Conservation (phyloP, 1,284 basidiomycete genomes). For the Irpex sp. region DNA sequence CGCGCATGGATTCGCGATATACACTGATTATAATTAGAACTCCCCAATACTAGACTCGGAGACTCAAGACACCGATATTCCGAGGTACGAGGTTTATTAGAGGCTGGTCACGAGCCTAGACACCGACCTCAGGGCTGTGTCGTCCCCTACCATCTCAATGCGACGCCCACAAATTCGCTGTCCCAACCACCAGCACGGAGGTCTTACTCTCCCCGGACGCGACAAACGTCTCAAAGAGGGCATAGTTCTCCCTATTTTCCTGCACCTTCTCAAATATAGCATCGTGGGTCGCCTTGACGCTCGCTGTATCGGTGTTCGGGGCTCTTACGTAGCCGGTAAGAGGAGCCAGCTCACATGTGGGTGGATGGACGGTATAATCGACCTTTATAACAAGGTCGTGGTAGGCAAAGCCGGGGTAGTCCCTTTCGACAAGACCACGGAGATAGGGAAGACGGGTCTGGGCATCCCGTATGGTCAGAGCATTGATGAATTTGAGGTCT, state of each 20-base stretch:
- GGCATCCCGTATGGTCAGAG: constrained; percentile 30
- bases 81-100: no score
- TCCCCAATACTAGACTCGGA: no score
- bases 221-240: not conserved
- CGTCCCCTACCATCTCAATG: not conserved
- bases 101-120: no score
- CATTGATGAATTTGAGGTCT: constrained; percentile 33
- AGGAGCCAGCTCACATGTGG: constrained; percentile 23
- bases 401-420: constrained; percentile 22
- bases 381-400: constrained; percentile 28
- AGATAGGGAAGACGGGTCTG: constrained; percentile 25
- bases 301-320: constrained; percentile 17
- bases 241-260: constrained; percentile 27
- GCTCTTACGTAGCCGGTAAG: constrained; percentile 24
- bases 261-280: constrained; percentile 32
- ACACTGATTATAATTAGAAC: no score
- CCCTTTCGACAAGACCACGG: constrained; percentile 22
- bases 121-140: no score
- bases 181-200: no score
- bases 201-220: no score
- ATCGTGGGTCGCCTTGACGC: constrained; percentile 31
- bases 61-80: no score
- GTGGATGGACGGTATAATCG: constrained; percentile 30
- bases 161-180: no score
- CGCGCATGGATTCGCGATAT: no score